phyloP scores from a whole-genome alignment of 2,329 filamentous ascomycete species.

The Knufia fluminis region DNA sequence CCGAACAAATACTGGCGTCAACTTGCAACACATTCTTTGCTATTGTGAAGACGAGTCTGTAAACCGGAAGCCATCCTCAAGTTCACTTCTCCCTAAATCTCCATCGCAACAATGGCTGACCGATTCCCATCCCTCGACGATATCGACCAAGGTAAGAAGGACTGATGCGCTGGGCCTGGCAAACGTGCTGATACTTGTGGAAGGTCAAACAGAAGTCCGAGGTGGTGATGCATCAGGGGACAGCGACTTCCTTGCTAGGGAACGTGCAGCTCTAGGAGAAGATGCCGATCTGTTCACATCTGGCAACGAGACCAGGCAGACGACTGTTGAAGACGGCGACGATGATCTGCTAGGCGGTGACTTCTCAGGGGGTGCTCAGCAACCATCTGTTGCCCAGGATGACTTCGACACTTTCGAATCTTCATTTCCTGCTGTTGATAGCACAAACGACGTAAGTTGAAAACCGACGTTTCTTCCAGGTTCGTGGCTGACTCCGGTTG shows the following conservation, averaged over 20 bases:
- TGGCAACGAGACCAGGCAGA: constrained; percentile 54
- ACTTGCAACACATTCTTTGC: too few relatives aligned
- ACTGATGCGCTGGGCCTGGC: constrained; percentile 9
- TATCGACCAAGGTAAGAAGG: constrained; percentile 52
- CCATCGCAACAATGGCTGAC: constrained; percentile 54
- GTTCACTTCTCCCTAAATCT: neutral
- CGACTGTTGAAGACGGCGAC: constrained; percentile 54
- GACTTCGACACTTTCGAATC: constrained; percentile 62
- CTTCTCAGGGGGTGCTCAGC: constrained; percentile 20
- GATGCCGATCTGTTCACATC: constrained; percentile 86
- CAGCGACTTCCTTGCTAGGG: constrained; percentile 82
- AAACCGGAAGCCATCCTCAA: too few relatives aligned
- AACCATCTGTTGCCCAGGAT: constrained; percentile 30
- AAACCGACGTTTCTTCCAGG: neutral
- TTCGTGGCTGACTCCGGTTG: constrained; percentile 1
- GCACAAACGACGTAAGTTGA: constrained; percentile 56
- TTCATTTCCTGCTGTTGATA: constrained; percentile 79
- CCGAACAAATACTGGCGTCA: too few relatives aligned
- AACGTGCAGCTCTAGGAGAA: constrained; percentile 82
- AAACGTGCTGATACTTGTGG: constrained; percentile 18
- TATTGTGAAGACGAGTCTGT: too few relatives aligned
- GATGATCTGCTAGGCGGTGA: constrained; percentile 62
- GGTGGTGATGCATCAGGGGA: constrained; percentile 29
- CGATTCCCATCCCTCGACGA: constrained; percentile 72
- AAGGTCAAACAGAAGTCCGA: constrained; percentile 20